Evolutionary conservation across 768 basidiomycete genomes (phyloP).

Genomic region (Auricularia sp.): DNA sequence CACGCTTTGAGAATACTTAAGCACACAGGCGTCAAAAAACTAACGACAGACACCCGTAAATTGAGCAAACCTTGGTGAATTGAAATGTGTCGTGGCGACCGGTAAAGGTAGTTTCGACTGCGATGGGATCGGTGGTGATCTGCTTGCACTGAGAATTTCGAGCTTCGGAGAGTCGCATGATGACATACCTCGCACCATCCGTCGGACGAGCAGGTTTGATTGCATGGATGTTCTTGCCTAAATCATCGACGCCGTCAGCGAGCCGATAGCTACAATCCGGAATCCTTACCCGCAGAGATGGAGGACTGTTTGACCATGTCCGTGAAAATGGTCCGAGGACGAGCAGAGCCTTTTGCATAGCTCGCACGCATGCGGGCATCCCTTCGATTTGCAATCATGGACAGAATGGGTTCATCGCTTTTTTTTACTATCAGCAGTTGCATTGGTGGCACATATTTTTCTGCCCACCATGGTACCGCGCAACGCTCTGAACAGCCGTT

Average conservation of each 20-base stretch:
- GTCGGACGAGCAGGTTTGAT: conserved; percentile 27
- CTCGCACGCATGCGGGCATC: conserved; percentile 44
- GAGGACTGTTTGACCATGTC: conserved; percentile 24
- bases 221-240: conserved; percentile 45
- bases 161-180: neutral
- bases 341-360: conserved; percentile 47
- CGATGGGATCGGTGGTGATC: conserved; percentile 46
- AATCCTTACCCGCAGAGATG: conserved; percentile 49
- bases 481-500: conserved; percentile 31
- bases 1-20: conserved; percentile 46
- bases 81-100: conserved; percentile 52
- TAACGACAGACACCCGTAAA: neutral
- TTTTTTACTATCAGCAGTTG: neutral
- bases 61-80: conserved; percentile 45
- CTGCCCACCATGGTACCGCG: neutral
- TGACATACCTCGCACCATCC: conserved; percentile 37
- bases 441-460: neutral
- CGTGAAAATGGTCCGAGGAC: conserved; percentile 40
- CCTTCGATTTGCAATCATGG: conserved; percentile 40
- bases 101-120: conserved; percentile 51
- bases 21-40: neutral
- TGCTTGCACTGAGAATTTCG: neutral
- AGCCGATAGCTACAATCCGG: neutral
- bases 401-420: conserved; percentile 36
- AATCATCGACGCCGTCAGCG: neutral